Base-by-base conservation (phyloP, 345 rosid species). In the Brassica juncea region DNA sequence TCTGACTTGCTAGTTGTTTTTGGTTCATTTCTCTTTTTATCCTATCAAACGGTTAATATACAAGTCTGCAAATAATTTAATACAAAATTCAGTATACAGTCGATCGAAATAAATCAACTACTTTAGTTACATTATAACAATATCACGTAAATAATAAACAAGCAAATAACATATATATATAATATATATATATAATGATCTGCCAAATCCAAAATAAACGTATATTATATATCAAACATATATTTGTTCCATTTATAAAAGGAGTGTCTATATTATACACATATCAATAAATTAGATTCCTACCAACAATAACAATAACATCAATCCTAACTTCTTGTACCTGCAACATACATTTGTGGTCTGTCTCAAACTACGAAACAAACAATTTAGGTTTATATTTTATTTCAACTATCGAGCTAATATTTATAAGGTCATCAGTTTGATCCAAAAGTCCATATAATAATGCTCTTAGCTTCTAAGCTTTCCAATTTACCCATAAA, bases 361-460 rank as follows among this genome's bases (percentile, higher is more conserved):
- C 55, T 79, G 78, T 79, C 74, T 68, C 74, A 79, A 79, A 79
- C 68, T 68, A 73, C 69, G 78, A 79, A 79, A 79, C 82, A 79
- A 72, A 68, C 57, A 34, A 21, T 73, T 60, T 34, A 52, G 31
- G 23, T 35, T 42, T 60, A 49, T 79, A 67, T 73, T 73, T 67
- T 73, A 79, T 73, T 67, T 47, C 30, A 73, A 34, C 55, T 59
- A 59, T 71, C 34, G 37, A 42, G 66, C 47, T 71, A 72, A 52
- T 65, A 71, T 35, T 37, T 78, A 59, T 66, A 77, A 70, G 58
- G 31, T 66, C 70, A 5, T 67, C 74, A 32, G 34, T 44, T 66
- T 59, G 82, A 59, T 59, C 68, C 77, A 73, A 59, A 78, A 39
- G 54, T 72, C 62, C 70, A 52, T 47, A 2, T 34, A 61, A 8